phyloP scores from a whole-genome alignment of 768 basidiomycete genomes.

The Strobilomyces dryophilus region DNA sequence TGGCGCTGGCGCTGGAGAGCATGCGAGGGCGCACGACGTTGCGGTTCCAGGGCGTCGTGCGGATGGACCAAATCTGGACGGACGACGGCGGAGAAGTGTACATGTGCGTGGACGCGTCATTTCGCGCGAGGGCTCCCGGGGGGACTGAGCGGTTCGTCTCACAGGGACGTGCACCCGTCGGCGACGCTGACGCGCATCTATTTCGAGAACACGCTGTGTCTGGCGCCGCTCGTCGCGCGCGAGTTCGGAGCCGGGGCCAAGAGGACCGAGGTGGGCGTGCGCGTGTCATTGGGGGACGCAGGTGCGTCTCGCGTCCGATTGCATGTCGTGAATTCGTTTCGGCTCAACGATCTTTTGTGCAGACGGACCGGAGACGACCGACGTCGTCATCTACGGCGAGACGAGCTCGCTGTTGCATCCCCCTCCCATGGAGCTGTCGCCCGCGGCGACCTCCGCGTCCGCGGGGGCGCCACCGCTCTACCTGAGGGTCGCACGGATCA shows the following conservation, averaged over 20 bases:
- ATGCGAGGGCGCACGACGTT: constrained; percentile 73
- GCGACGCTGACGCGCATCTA: constrained; percentile 60
- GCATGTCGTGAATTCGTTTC: neutral
- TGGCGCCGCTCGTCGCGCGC: constrained; percentile 32
- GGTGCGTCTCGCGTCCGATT: constrained; percentile 32
- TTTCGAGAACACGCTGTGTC: constrained; percentile 68
- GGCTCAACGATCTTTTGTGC: neutral
- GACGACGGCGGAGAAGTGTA: constrained; percentile 53
- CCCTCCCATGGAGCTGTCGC: constrained; percentile 6
- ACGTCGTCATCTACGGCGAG: constrained; percentile 56
- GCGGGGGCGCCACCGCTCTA: constrained; percentile 24
- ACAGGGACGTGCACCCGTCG: constrained; percentile 66
- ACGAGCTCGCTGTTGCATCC: constrained; percentile 15
- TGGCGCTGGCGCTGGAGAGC: constrained; percentile 71
- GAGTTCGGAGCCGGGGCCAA: constrained; percentile 12
- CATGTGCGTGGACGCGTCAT: constrained; percentile 35
- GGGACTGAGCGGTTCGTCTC: neutral
- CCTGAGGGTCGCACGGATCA: constrained; percentile 56
- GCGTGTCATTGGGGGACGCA: constrained; percentile 66
- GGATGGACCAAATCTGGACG: constrained; percentile 51
- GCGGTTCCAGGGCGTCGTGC: constrained; percentile 51
- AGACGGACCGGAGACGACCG: constrained; percentile 70
- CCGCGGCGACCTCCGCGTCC: constrained; percentile 19
- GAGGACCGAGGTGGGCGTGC: constrained; percentile 54
- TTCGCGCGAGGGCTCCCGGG: neutral